These are phyloP conservation scores for Alternaria consortialis DNA, from an alignment of 2,329 filamentous ascomycete species.

Conservation along the genomic window DNA sequence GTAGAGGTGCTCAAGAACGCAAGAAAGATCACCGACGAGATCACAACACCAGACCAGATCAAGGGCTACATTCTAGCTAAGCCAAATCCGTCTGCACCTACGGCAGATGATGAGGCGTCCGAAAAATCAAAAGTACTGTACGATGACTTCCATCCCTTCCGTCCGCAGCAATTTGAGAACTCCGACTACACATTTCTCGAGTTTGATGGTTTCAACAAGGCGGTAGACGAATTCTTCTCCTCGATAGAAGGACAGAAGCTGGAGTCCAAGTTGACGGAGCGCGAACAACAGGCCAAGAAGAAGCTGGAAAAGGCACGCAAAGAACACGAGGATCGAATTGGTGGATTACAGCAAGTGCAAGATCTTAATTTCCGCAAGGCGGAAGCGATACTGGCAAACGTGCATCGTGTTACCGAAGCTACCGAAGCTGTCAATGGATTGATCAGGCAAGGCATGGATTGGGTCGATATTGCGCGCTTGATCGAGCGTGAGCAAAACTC, in stretches of 20 bases:
- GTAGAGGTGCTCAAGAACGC: conserved; percentile 75
- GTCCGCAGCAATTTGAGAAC: conserved; percentile 81
- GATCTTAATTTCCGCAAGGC: conserved; percentile 87
- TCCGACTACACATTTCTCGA: conserved; percentile 73
- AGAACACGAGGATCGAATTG: conserved; percentile 86
- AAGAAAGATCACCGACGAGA: conserved; percentile 71
- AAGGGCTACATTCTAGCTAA: conserved; percentile 92
- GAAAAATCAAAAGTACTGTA: conserved; percentile 70
- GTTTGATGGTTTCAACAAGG: conserved; percentile 87
- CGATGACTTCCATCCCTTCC: conserved; percentile 94
- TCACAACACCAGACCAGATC: conserved; percentile 71
- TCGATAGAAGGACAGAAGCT: conserved; percentile 94
- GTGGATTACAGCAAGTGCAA: conserved; percentile 82
- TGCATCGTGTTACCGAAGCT: conserved; percentile 89
- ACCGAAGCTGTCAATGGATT: conserved; percentile 91
- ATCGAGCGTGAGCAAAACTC: conserved; percentile 86
- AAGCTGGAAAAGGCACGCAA: conserved; percentile 85
- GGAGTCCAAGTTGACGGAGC: conserved; percentile 81
- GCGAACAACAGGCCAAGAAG: conserved; percentile 80
- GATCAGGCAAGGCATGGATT: conserved; percentile 96
- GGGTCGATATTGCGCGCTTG: conserved; percentile 87
- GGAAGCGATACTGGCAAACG: conserved; percentile 87
- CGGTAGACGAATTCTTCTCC: conserved; percentile 96
- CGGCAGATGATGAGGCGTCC: conserved; percentile 53
- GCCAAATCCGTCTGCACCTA: conserved; percentile 46